Percentiles rank a stretch among this genome's conserved stretches.
Evolutionary conservation across 768 basidiomycete genomes (phyloP).

Genomic region (Tubosaeta sp.): DNA sequence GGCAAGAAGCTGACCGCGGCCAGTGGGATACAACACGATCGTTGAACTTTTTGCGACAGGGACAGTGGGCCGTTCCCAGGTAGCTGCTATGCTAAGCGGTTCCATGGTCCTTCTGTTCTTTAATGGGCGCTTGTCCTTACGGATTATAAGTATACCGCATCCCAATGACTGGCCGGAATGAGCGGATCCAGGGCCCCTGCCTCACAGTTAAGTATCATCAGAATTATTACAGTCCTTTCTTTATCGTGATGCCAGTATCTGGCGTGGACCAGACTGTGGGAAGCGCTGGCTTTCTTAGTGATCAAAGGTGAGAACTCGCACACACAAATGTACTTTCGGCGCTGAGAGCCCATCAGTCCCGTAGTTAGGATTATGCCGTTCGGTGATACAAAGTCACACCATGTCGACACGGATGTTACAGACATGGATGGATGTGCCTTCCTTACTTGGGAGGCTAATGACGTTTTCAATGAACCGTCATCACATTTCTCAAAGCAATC

Average conservation of each 20-base stretch:
- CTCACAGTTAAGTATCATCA: background rate
- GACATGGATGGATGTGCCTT: background rate
- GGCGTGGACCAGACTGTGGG: background rate
- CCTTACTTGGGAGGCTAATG: background rate
- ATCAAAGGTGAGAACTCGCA: background rate
- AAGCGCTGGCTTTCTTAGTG: background rate
- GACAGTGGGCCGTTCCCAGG: no score
- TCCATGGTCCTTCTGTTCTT: background rate
- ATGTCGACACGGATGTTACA: background rate
- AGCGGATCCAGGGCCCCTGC: background rate
- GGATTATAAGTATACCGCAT: no score
- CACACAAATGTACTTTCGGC: background rate
- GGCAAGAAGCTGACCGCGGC: no score
- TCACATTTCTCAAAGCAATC: background rate
- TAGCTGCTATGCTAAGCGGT: background rate
- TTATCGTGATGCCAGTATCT: background rate
- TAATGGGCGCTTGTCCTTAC: background rate
- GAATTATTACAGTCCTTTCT: background rate
- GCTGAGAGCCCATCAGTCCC: background rate
- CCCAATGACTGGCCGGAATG: background rate
- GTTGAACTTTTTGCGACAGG: no score
- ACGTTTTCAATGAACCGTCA: background rate
- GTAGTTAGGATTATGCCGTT: background rate
- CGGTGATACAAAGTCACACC: background rate
- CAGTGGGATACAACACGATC: no score